phyloP scores from a whole-genome alignment of 2,329 filamentous ascomycete genomes.

The Epichloe baconii region DNA sequence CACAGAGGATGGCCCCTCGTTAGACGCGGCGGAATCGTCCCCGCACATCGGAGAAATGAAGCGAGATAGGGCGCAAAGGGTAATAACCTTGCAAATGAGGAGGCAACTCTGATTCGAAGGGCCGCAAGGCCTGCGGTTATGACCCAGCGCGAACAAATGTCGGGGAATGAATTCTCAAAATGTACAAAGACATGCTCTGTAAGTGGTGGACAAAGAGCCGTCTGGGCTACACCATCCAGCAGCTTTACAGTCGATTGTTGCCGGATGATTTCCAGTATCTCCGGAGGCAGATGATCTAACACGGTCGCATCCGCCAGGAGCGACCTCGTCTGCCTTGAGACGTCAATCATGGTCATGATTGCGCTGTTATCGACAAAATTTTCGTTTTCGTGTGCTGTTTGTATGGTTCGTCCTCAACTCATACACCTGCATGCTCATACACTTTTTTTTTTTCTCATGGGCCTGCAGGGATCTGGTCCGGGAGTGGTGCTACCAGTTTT shows the following conservation, averaged over 20 bases:
- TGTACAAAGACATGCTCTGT: slow-evolving; percentile 63
- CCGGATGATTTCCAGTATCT: slow-evolving; percentile 55
- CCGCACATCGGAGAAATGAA: slow-evolving; percentile 49
- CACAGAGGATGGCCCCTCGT: slow-evolving; percentile 11
- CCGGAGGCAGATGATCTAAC: slow-evolving; percentile 50
- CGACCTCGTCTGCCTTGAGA: slow-evolving; percentile 40
- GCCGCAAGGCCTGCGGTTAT: slow-evolving; percentile 28
- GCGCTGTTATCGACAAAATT: slow-evolving; percentile 17
- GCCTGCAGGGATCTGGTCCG: slow-evolving; percentile 13
- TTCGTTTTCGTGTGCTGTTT: slow-evolving; percentile 15
- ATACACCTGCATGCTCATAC: slow-evolving; percentile 3
- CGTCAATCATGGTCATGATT: slow-evolving; percentile 43
- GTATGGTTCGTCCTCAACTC: neutral
- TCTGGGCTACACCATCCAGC: slow-evolving; percentile 56
- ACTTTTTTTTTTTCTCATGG: slow-evolving; percentile 24
- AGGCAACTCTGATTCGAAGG: slow-evolving; percentile 37
- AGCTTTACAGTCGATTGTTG: slow-evolving; percentile 50
- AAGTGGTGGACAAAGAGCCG: slow-evolving; percentile 54
- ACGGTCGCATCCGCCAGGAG: slow-evolving; percentile 40
- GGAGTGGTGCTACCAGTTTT: slow-evolving; percentile 20
- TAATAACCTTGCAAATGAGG: slow-evolving; percentile 66
- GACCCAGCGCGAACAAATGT: slow-evolving; percentile 73
- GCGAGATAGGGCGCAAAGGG: slow-evolving; percentile 72
- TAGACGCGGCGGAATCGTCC: neutral
- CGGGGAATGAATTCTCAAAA: slow-evolving; percentile 64